Evolutionary conservation across 2,329 filamentous ascomycete species (phyloP).

Genomic region (Pyrenochaeta sp.): DNA sequence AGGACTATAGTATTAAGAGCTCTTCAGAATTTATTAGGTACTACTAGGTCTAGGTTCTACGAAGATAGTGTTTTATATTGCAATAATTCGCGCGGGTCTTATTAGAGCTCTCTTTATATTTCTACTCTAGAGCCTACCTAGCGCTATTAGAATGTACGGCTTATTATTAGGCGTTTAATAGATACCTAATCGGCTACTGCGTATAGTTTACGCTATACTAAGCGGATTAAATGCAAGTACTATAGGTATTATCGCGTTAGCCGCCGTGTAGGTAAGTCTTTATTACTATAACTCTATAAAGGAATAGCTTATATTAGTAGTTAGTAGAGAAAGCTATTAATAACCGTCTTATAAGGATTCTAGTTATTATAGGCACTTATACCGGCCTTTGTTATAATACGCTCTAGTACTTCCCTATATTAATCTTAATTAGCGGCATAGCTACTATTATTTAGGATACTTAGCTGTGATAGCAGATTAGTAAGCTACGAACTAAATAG

Average conservation of each 20-base stretch:
- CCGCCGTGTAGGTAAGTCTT: slow-evolving; percentile 61
- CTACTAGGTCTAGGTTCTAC: too few species aligned
- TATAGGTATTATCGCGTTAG: slow-evolving; percentile 71
- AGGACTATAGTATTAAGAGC: slow-evolving; percentile 68
- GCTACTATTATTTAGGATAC: too few species aligned
- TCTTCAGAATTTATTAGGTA: too few species aligned
- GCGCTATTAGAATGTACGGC: slow-evolving; percentile 72
- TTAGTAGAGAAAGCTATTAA: slow-evolving; percentile 73
- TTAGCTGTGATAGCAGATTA: slow-evolving; percentile 57
- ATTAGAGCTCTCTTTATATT: too few species aligned
- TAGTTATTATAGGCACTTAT: slow-evolving; percentile 76
- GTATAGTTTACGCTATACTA: too few species aligned
- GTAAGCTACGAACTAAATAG: slow-evolving; percentile 35
- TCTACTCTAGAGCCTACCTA: slow-evolving; percentile 73
- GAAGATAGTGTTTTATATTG: too few species aligned
- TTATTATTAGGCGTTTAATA: slow-evolving; percentile 69
- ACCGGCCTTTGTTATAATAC: too few species aligned
- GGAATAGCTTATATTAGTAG: slow-evolving; percentile 43
- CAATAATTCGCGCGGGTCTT: too few species aligned
- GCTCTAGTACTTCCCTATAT: too few species aligned
- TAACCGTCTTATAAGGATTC: slow-evolving; percentile 67
- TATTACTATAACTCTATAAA: not conserved
- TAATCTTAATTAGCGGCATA: slow-evolving; percentile 61
- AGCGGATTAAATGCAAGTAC: too few species aligned
- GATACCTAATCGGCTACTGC: slow-evolving; percentile 67